Conservation (phyloP, 2,329 filamentous ascomycete species). For the Clarireedia monteithiana region DNA sequence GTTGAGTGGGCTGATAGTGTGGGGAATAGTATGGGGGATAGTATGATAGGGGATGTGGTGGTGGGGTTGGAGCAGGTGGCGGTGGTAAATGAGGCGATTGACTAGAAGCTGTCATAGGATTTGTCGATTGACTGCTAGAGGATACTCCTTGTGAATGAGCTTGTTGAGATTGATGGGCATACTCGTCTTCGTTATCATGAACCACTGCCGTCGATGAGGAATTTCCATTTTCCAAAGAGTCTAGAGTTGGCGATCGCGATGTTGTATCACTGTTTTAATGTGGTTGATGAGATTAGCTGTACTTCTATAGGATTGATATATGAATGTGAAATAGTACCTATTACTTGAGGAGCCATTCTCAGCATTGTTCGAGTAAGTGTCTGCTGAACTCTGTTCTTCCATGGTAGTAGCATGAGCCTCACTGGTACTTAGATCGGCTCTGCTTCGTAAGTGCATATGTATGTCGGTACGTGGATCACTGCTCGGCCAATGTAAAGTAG, state of each 20-base stretch:
- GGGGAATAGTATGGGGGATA: neutral
- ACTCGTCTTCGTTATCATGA: neutral
- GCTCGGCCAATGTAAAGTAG: neutral
- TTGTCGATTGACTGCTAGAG: neutral
- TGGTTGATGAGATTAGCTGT: neutral
- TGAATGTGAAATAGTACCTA: neutral
- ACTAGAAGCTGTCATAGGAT: neutral
- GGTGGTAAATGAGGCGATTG: neutral
- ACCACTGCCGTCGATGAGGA: neutral
- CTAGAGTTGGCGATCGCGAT: neutral
- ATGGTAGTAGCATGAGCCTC: neutral
- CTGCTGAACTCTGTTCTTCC: slow-evolving; percentile 1
- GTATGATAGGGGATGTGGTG: neutral
- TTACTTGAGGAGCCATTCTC: neutral
- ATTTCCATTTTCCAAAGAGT: neutral
- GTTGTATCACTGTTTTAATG: neutral
- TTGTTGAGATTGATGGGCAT: neutral
- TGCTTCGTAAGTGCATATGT: slow-evolving; percentile 14
- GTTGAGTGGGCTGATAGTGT: neutral
- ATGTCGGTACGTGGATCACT: neutral
- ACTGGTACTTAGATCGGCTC: neutral
- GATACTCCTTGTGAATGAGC: neutral
- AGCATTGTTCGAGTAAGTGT: neutral
- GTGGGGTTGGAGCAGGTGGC: slow-evolving; percentile 4
- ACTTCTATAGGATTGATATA: neutral